These are phyloP conservation scores for Trichoderma guizhouense DNA, from an alignment of 2,329 filamentous ascomycete species.

Conservation along the genomic window DNA sequence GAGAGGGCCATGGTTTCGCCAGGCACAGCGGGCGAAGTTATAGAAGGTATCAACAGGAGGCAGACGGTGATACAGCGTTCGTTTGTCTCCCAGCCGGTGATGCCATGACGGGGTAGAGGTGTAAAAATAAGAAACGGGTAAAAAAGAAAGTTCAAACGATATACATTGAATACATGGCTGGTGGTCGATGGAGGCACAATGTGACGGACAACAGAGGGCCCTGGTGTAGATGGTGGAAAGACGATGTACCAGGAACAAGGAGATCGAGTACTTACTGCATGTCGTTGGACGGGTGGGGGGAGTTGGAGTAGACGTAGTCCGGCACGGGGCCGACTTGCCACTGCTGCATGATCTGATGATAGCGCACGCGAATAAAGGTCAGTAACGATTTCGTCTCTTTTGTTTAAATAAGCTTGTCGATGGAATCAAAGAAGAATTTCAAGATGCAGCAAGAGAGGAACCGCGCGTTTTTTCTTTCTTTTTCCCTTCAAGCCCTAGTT, in stretches of 20 bases:
- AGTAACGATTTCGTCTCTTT: slow-evolving; percentile 21
- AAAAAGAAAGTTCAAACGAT: not conserved
- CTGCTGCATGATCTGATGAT: slow-evolving; percentile 55
- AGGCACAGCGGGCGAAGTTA: slow-evolving; percentile 22
- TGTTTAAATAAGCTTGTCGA: slow-evolving; percentile 1
- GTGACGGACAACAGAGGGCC: slow-evolving; percentile 1
- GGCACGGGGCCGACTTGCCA: slow-evolving; percentile 60
- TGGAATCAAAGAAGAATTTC: slow-evolving; percentile 16
- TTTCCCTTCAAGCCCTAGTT: not conserved
- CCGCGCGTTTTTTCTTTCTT: not conserved
- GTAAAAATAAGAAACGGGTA: slow-evolving; percentile 7
- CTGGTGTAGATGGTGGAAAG: slow-evolving; percentile 21
- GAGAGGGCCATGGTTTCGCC: slow-evolving; percentile 18
- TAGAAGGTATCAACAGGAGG: slow-evolving; percentile 23
- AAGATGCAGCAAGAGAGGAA: not conserved
- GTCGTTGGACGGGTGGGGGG: slow-evolving; percentile 52
- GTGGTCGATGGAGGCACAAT: slow-evolving; percentile 1
- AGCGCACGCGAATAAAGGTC: slow-evolving; percentile 23
- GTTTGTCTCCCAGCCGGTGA: slow-evolving; percentile 20
- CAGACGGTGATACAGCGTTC: slow-evolving; percentile 27
- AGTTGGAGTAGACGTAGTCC: slow-evolving; percentile 56
- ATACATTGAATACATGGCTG: slow-evolving; percentile 23
- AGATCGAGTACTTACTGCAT: slow-evolving; percentile 55
- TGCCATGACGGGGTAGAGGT: slow-evolving; percentile 14
- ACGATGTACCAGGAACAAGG: slow-evolving; percentile 32